Evolutionary conservation across 2,329 filamentous ascomycete genomes (phyloP).

Genomic region (Aspergillus aculeatus): DNA sequence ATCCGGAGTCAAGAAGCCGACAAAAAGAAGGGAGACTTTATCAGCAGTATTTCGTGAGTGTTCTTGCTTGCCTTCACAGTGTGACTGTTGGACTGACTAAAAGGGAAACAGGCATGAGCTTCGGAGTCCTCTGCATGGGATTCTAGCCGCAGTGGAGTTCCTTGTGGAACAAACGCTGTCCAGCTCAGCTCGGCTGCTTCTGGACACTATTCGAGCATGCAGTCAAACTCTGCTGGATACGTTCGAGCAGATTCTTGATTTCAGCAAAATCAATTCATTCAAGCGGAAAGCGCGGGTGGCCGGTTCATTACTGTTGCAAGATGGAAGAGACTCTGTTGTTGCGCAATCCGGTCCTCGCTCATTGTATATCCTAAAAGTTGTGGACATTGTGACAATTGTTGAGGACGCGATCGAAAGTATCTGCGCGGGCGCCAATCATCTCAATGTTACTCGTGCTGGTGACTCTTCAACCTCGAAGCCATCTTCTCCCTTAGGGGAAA

Average conservation of each 20-base stretch:
- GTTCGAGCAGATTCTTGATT: slow-evolving; percentile 43
- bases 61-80: neutral
- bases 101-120: neutral
- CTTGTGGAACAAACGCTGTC: slow-evolving; percentile 45
- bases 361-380: slow-evolving; percentile 8
- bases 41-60: slow-evolving; percentile 44
- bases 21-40: slow-evolving; percentile 49
- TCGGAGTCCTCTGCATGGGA: slow-evolving; percentile 21
- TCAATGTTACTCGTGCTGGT: neutral
- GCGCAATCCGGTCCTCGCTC: neutral
- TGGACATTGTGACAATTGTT: slow-evolving; percentile 42
- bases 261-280: slow-evolving; percentile 44
- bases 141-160: slow-evolving; percentile 47
- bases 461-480: neutral
- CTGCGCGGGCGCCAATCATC: slow-evolving; percentile 26
- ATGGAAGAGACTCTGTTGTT: neutral
- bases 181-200: slow-evolving; percentile 38
- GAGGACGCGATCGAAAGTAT: slow-evolving; percentile 53
- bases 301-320: neutral
- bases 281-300: neutral
- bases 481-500: neutral
- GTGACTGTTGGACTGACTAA: neutral
- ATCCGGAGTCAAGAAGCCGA: slow-evolving; percentile 26
- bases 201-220: slow-evolving; percentile 49
- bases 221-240: slow-evolving; percentile 50